Conservation (phyloP, 768 basidiomycete genomes). For the Aureoboletus auriporus region DNA sequence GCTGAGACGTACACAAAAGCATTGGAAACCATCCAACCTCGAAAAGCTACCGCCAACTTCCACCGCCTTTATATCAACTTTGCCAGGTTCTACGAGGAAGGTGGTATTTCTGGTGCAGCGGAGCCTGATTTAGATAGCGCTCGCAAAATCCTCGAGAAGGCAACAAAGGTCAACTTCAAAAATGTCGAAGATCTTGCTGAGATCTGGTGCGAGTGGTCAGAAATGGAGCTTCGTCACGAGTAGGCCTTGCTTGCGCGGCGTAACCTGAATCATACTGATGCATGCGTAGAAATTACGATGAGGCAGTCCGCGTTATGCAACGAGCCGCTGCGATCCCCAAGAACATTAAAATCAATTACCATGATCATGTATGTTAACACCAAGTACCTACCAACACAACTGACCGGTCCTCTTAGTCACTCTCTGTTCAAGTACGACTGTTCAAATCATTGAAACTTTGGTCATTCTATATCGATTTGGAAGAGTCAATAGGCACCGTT, state of each 20-base stretch:
- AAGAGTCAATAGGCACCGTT: slow-evolving; percentile 94
- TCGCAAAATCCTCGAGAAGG: slow-evolving; percentile 91
- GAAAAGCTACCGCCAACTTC: slow-evolving; percentile 86
- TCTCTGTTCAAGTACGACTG: slow-evolving; percentile 82
- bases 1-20: slow-evolving; percentile 92
- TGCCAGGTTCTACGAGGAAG: slow-evolving; percentile 96
- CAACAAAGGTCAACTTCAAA: slow-evolving; percentile 86
- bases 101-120: slow-evolving; percentile 74
- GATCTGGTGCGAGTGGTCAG: slow-evolving; percentile 99
- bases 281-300: slow-evolving; percentile 83
- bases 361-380: slow-evolving; percentile 73
- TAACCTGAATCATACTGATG: slow-evolving; percentile 8
- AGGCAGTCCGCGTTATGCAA: slow-evolving; percentile 94
- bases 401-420: slow-evolving; percentile 44
- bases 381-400: background rate
- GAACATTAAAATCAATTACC: slow-evolving; percentile 86
- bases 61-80: slow-evolving; percentile 92
- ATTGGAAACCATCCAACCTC: slow-evolving; percentile 80
- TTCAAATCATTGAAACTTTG: slow-evolving; percentile 99
- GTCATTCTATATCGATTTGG: slow-evolving; percentile 98
- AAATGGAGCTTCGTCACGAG: slow-evolving; percentile 97
- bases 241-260: slow-evolving; percentile 37
- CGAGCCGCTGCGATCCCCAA: slow-evolving; percentile 90
- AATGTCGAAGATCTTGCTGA: slow-evolving; percentile 97
- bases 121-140: slow-evolving; percentile 82